Evolutionary conservation across 2,329 filamentous ascomycete species (phyloP).

Genomic region (Aspergillus oerlinghausenensis): DNA sequence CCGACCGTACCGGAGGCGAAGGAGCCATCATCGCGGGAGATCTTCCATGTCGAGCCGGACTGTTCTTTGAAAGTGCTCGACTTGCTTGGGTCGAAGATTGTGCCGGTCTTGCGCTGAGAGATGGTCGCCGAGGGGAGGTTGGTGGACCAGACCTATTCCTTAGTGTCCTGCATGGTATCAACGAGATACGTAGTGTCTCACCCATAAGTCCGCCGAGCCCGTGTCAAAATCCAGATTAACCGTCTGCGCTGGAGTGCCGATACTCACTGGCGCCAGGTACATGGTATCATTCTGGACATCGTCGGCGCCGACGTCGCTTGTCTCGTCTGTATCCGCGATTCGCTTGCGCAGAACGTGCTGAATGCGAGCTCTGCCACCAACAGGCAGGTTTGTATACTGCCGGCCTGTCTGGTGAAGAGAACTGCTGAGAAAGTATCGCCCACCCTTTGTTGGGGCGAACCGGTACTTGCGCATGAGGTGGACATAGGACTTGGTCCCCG

Average conservation of each 20-base stretch:
- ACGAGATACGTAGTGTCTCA: constrained; percentile 28
- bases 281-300: constrained; percentile 64
- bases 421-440: constrained; percentile 55
- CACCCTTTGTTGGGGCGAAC: constrained; percentile 58
- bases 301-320: constrained; percentile 53
- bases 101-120: constrained; percentile 14
- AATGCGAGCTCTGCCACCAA: constrained; percentile 48
- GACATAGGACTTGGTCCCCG: constrained; percentile 61
- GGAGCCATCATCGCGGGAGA: constrained; percentile 65
- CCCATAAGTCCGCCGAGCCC: constrained; percentile 66
- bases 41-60: constrained; percentile 55
- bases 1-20: constrained; percentile 62
- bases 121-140: constrained; percentile 40
- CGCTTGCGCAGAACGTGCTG: constrained; percentile 50
- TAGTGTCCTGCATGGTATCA: constrained; percentile 1
- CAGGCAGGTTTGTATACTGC: constrained; percentile 40
- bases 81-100: constrained; percentile 56
- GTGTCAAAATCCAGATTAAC: constrained; percentile 65
- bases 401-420: constrained; percentile 48
- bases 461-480: constrained; percentile 58
- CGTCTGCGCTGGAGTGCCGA: constrained; percentile 62
- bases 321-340: constrained; percentile 27
- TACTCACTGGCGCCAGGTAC: constrained; percentile 60
- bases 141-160: constrained; percentile 46
- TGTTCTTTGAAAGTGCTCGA: constrained; percentile 56